A percentile compares a stretch with the other conserved stretches of the same genome.
Evolutionary conservation across 441 rosid genomes (phyloP).

Genomic region (Aleurites moluccanus): DNA sequence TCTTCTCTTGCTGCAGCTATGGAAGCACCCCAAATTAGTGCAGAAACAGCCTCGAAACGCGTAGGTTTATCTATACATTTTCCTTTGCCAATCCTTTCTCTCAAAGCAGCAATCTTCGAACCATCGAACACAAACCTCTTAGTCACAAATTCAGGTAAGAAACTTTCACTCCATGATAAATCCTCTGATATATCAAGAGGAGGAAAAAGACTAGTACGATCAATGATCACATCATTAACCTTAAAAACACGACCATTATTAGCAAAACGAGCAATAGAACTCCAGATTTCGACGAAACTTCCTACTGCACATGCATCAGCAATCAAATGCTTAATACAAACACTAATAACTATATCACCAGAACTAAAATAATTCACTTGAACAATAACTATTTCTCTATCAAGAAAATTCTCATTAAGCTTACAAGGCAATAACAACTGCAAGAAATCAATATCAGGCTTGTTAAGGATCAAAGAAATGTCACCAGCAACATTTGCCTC

Average conservation of each 20-base stretch:
- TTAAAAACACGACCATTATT: too few species aligned
- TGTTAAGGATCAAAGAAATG: not conserved
- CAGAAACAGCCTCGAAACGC: not conserved
- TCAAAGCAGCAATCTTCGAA: conserved; percentile 22
- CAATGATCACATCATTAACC: not conserved
- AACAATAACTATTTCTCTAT: not conserved
- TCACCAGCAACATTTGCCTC: conserved; percentile 10
- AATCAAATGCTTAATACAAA: conserved; percentile 16
- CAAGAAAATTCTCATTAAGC: not conserved
- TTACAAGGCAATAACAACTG: not conserved
- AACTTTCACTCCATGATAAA: not conserved
- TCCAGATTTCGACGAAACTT: conserved; percentile 10
- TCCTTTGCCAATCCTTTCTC: not conserved
- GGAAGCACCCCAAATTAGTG: not conserved
- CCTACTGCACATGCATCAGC: conserved; percentile 20
- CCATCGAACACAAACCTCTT: conserved; percentile 32
- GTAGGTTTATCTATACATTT: not conserved
- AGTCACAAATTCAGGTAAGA: not conserved
- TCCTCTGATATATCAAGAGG: not conserved
- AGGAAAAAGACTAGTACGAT: conserved; percentile 21
- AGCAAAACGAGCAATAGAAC: not conserved
- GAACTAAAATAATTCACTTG: conserved; percentile 25
- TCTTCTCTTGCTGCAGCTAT: not conserved
- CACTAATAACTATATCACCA: conserved; percentile 26
- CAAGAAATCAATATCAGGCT: not conserved